These are phyloP conservation scores for Melastoma malabathricum DNA, from an alignment of 345 rosid species.

Conservation along the genomic window DNA sequence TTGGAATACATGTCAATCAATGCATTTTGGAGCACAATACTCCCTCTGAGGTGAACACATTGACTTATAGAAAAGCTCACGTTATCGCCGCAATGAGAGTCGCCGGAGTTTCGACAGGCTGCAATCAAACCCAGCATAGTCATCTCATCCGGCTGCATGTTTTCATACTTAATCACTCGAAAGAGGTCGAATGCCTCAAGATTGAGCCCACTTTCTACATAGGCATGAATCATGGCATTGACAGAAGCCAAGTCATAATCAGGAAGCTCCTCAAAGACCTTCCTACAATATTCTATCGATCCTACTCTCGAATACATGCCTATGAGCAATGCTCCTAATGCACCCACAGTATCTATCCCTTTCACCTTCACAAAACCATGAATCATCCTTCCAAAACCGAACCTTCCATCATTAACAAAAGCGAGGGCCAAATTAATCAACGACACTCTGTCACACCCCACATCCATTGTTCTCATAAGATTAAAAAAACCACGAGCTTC, in stretches of 20 bases:
- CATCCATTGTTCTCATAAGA: slow-evolving; percentile 9
- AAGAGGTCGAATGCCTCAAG: slow-evolving; percentile 12
- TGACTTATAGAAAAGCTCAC: slow-evolving; percentile 8
- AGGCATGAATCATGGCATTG: slow-evolving; percentile 18
- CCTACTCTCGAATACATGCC: slow-evolving; percentile 12
- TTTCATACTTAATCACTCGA: slow-evolving; percentile 6
- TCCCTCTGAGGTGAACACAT: slow-evolving; percentile 11
- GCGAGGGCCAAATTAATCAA: slow-evolving; percentile 12
- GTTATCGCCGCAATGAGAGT: slow-evolving; percentile 6
- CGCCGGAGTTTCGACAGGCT: slow-evolving; percentile 16
- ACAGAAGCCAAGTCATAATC: slow-evolving; percentile 4
- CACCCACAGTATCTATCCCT: slow-evolving; percentile 8
- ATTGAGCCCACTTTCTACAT: slow-evolving; percentile 9
- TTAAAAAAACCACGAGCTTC: slow-evolving; percentile 12
- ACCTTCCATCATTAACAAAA: slow-evolving; percentile 9
- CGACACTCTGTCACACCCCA: slow-evolving; percentile 12
- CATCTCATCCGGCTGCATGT: slow-evolving; percentile 13
- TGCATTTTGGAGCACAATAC: slow-evolving; percentile 13
- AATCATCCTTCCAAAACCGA: slow-evolving; percentile 6
- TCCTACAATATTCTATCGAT: slow-evolving; percentile 6
- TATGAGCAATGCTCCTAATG: slow-evolving; percentile 11
- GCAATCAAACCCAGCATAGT: slow-evolving; percentile 17
- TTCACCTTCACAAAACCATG: slow-evolving; percentile 9
- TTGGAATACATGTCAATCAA: slow-evolving; percentile 15
- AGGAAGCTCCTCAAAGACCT: slow-evolving; percentile 8